Base-by-base conservation (phyloP, 2,329 filamentous ascomycete genomes). In the Chaetomium strumarium region DNA sequence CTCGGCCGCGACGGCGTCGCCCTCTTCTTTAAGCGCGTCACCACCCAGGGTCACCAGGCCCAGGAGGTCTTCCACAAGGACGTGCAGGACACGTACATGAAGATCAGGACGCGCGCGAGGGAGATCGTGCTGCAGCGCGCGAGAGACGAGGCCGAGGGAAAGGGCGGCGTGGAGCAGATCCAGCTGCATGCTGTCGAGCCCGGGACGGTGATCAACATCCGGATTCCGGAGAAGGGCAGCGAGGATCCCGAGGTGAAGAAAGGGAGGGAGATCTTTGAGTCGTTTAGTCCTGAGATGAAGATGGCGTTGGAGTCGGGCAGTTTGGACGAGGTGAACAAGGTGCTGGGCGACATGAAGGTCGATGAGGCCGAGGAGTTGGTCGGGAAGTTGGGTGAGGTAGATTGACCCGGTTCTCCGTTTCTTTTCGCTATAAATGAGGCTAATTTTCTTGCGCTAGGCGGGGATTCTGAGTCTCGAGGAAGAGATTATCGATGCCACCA, bases 121-220 rank as follows among this genome's bases (percentile, higher is more conserved):
- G 88, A 95, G 68, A 85, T 96, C 58, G 69, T 77, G 50, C 70
- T 72, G 16, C 72, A 82, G 69, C 68, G 75, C 55, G 76, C 75
- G 14, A 74, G 72, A 57, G 76, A 79, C 49, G 72, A 67, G 3
- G 73, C 68, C 38, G 70, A 73, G 54, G 64, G 68, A 36, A 76
- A 75, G 38, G 80, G 80, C 6, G 89, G 86, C 17, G 86, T 95
- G 10, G 93, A 99, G 73, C 92, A 96, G 70, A 99, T 99, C 61
- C 95, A 99, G 71, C 79, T 99, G 43, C 93, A 99, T 67, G 92
- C 93, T 13, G 91, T 99, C 11, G 90, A 96, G 68, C 92, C 92
- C 0, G 87, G 86, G 44, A 96, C 92, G 3, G 85, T 88, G 56
- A 96, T 99, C 68, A 88, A 88, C 66, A 96, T 97, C 69, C 81